These are phyloP conservation scores for Pogostemon cablin DNA, from an alignment of 257 asterid species.

Conservation along the genomic window DNA sequence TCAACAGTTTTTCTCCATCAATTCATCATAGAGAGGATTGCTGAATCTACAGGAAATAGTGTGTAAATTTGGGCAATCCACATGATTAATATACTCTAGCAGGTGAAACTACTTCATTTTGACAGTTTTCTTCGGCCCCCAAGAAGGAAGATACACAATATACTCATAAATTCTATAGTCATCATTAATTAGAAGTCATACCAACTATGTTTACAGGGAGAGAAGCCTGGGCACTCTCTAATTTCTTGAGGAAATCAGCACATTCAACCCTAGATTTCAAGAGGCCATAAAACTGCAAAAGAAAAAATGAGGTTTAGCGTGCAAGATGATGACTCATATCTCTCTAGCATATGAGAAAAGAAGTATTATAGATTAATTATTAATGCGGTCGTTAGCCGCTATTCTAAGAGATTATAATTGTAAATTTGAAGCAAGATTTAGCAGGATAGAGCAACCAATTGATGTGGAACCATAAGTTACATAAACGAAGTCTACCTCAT, in stretches of 20 bases:
- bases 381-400: not conserved
- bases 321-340: constrained; percentile 16
- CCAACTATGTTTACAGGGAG: constrained; percentile 66
- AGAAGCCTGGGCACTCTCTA: constrained; percentile 76
- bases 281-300: constrained; percentile 75
- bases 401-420: constrained; percentile 17
- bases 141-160: not conserved
- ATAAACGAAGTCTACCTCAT: not conserved
- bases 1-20: constrained; percentile 10
- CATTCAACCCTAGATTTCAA: constrained; percentile 87
- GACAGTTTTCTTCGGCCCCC: not conserved
- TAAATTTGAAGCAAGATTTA: constrained; percentile 15
- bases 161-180: constrained; percentile 18
- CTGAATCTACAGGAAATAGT: constrained; percentile 13
- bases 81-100: not conserved
- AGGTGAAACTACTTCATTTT: not conserved
- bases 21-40: constrained; percentile 5
- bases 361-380: constrained; percentile 16
- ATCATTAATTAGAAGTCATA: constrained; percentile 27
- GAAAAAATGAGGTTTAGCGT: constrained; percentile 32
- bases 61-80: constrained; percentile 14
- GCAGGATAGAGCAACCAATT: constrained; percentile 22
- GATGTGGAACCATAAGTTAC: constrained; percentile 3
- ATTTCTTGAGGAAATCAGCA: constrained; percentile 86
- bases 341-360: constrained; percentile 12